Evolutionary conservation across 106 monocot genomes (phyloP), one percentile per base, ranked within the genome.

Genomic region (Ottelia alismoides): DNA sequence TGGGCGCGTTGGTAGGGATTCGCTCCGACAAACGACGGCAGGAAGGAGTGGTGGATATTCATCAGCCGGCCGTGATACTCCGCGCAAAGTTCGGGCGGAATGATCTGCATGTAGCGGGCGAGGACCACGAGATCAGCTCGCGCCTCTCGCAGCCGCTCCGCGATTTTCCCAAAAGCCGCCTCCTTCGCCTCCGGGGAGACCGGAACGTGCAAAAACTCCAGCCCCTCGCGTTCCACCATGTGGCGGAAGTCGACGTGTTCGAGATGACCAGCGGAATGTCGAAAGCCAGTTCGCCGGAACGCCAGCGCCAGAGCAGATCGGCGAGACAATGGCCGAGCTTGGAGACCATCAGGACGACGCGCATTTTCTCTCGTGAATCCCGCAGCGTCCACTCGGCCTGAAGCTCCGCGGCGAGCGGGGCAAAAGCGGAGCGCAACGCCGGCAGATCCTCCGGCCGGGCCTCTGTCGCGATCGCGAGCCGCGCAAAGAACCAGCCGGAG

Each of bases 21-120:
- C n/a, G n/a, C n/a, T n/a, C n/a, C n/a, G n/a, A n/a, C n/a, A n/a
- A n/a, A n/a, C n/a, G n/a, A n/a, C n/a, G 51, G 51, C 51, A 52
- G 51, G 19, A 52, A 52, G 19, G 51, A 52, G 51, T 52, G 51
- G 22, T 52, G 51, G 51, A 52, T 52, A 20, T 52, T 52, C 19
- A 52, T 20, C 51, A 20, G 17, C 12, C 22, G 14, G 51, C 51
- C 51, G 9, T 52, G 17, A 20, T 16, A 20, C 51, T 10, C 22
- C 10, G 19, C 19, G 51, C 51, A 52, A 10, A 52, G 22, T 20
- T 52, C 51, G 17, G 51, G 51, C 22, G 51, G 21, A 11, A 52
- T 11, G 19, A 52, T 22, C 51, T 52, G 51, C 51, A 52, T 52
- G 51, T 52, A 52, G 22, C 51, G 51, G 51, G 51, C 51, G 51